A percentile compares a stretch with the other conserved stretches of the same genome.
Evolutionary conservation across 2,329 filamentous ascomycete species (phyloP).

Genomic region (Diplodia mutila): DNA sequence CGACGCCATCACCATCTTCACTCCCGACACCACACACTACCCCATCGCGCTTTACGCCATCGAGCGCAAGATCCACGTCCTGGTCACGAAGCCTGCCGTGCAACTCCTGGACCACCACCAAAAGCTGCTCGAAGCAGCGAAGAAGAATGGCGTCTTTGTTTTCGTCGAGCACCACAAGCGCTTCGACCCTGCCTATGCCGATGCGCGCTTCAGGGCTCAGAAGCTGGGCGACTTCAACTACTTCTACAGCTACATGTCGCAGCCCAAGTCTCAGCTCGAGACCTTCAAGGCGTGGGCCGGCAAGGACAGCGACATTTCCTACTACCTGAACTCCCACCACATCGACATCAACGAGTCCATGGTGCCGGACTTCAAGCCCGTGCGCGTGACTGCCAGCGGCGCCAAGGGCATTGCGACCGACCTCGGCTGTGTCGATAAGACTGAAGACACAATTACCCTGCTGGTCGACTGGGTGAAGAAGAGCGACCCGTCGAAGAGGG

Average conservation of each 20-base stretch:
- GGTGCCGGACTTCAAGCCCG: slow-evolving; percentile 79
- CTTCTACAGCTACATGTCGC: slow-evolving; percentile 96
- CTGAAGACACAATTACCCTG: slow-evolving; percentile 91
- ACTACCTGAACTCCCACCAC: slow-evolving; percentile 96
- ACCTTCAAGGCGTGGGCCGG: slow-evolving; percentile 96
- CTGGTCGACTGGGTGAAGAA: slow-evolving; percentile 86
- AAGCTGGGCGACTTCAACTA: slow-evolving; percentile 94
- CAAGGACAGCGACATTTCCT: slow-evolving; percentile 88
- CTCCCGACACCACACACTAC: slow-evolving; percentile 89
- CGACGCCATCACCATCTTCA: slow-evolving; percentile 95
- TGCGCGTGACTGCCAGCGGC: slow-evolving; percentile 76
- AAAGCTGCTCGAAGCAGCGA: slow-evolving; percentile 71
- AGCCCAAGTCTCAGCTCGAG: slow-evolving; percentile 87
- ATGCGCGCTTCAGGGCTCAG: slow-evolving; percentile 77
- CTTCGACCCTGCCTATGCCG: slow-evolving; percentile 89
- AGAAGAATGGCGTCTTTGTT: slow-evolving; percentile 79
- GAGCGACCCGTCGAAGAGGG: slow-evolving; percentile 68
- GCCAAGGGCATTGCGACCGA: slow-evolving; percentile 77
- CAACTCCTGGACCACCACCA: slow-evolving; percentile 82
- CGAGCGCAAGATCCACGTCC: slow-evolving; percentile 82
- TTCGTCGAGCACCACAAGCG: slow-evolving; percentile 98
- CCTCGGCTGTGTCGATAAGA: slow-evolving; percentile 77
- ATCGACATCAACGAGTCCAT: slow-evolving; percentile 91
- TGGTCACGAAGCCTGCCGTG: slow-evolving; percentile 92
- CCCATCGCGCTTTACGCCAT: slow-evolving; percentile 92